Evolutionary conservation across 2,329 filamentous ascomycete species (phyloP), one percentile per base, ranked within the genome.

Genomic region (Alternaria atra): DNA sequence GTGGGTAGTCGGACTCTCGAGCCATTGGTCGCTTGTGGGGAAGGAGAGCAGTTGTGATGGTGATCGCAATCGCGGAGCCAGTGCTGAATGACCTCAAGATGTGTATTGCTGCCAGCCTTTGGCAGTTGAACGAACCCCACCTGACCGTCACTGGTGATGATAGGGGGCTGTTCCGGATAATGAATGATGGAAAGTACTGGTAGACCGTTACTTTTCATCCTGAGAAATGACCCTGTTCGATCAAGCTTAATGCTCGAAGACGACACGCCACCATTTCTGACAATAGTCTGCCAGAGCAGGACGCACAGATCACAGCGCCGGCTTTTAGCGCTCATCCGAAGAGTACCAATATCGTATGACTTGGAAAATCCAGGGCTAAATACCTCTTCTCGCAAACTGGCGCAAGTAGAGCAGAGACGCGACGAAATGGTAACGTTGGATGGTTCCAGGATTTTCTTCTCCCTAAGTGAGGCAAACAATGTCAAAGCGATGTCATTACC

Each of bases 21-120:
- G 6, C 32, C 17, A 13, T 20, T 20, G 23, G 9, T 15, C 9
- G 52, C 20, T 20, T 20, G 20, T 20, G 20, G 20, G 20, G 20
- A 20, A 20, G 20, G 20, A 20, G 20, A 20, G 20, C 55, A 61
- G 27, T 6, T 13, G 23, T 66, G 61, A 15, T 63, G 44, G 3
- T 27, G 9, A 32, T 68, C 54, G n/a, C 64, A 68, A 23, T 68
- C 60, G 2, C 46, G 7, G 17, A 68, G 55, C 65, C 65, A 68
- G 2, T 55, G 30, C 27, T 46, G 43, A 17, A 68, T 29, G 5
- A 64, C 23, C 20, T 32, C 53, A 23, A 64, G 27, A 37, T 68
- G 65, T 1, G 47, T 15, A 10, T 35, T 35, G 7, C 42, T 52
- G 1, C 65, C 61, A 8, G 56, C 52, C 3, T 57, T 32, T 37